Evolutionary conservation across 495 filamentous ascomycete species (phyloP), one percentile per base, ranked within the genome.

Genomic region (Clohesyomyces aquaticus): DNA sequence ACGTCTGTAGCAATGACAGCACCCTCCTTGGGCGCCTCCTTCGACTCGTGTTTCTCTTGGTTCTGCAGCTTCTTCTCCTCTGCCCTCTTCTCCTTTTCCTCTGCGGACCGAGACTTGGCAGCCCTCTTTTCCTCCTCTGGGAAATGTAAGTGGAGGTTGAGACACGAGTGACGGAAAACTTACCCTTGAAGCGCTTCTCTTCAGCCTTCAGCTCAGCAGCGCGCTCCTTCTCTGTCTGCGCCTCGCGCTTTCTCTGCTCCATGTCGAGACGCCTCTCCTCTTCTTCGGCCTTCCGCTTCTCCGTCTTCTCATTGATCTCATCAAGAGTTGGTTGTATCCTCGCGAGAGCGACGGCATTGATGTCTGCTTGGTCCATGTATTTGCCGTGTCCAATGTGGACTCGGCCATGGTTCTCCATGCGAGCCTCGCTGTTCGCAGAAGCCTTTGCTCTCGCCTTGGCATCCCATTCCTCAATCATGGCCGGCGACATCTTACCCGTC

Each of bases 271-370:
- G 77, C 16, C 76, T 74, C 66, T 87, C 86, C 35, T 83, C 70
- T 47, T 88, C 84, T 55, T 80, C 75, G 11, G 85, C 85, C 41
- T 80, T 79, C 68, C 89, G 85, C 49, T 77, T 77, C 69, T 93
- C 89, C 0, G 88, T 87, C 29, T 83, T 86, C 19, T 87, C 86
- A 50, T 86, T 85, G 38, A 98, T 95, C 66, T 96, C 91, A 70
- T 97, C 89, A n/a, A 98, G 73, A 0, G 94, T 84, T 18, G 94
- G 94, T 73, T 91, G 89, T n/a, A 98, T 81, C 68, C 88, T 86
- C 29, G 82, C 81, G 10, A 84, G 83, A 0, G 94, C 94, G 63
- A 97, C 86, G 11, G 83, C 84, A 57, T 97, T 88, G 42, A 98
- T 82, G 51, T 91, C 91, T 3, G 84, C 80, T 73, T 87, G 83